These are phyloP conservation scores for Candida ovalis DNA, from an alignment of 805 yeast species.

Conservation along the genomic window DNA sequence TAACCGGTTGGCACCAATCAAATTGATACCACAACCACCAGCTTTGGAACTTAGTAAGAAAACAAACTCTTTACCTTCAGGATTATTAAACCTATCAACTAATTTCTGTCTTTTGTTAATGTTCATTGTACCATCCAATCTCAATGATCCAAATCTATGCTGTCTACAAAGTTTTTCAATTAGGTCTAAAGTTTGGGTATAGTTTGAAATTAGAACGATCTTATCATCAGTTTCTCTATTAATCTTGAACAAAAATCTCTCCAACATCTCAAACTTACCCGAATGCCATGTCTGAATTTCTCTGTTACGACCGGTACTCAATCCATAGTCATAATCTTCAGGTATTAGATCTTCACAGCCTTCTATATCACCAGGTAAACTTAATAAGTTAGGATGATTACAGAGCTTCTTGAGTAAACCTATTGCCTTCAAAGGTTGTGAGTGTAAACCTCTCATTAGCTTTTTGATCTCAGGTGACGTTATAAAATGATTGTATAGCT, in stretches of 20 bases:
- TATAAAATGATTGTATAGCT: slow-evolving; percentile 68
- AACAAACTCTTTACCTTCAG: slow-evolving; percentile 81
- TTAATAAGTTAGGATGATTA: slow-evolving; percentile 85
- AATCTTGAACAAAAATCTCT: slow-evolving; percentile 77
- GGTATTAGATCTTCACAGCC: slow-evolving; percentile 68
- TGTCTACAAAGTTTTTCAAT: slow-evolving; percentile 82
- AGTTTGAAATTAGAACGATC: slow-evolving; percentile 90
- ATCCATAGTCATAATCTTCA: slow-evolving; percentile 59
- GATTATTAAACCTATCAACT: slow-evolving; percentile 89
- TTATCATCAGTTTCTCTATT: slow-evolving; percentile 84
- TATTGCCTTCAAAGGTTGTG: slow-evolving; percentile 87
- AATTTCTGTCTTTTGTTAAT: slow-evolving; percentile 89
- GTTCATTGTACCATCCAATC: slow-evolving; percentile 91
- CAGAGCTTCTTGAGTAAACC: slow-evolving; percentile 86
- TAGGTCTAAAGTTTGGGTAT: slow-evolving; percentile 89
- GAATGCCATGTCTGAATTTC: slow-evolving; percentile 79
- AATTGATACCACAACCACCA: slow-evolving; percentile 97
- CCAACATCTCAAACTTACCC: slow-evolving; percentile 82
- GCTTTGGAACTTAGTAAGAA: slow-evolving; percentile 92
- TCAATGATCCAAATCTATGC: slow-evolving; percentile 67
- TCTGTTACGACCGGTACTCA: slow-evolving; percentile 50
- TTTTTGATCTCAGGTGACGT: slow-evolving; percentile 74
- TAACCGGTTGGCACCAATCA: slow-evolving; percentile 92
- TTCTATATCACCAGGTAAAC: slow-evolving; percentile 72
- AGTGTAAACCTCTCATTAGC: slow-evolving; percentile 60